phyloP scores from a whole-genome alignment of 2,329 filamentous ascomycete genomes.

The Paecilomyces dactylethromorphus region DNA sequence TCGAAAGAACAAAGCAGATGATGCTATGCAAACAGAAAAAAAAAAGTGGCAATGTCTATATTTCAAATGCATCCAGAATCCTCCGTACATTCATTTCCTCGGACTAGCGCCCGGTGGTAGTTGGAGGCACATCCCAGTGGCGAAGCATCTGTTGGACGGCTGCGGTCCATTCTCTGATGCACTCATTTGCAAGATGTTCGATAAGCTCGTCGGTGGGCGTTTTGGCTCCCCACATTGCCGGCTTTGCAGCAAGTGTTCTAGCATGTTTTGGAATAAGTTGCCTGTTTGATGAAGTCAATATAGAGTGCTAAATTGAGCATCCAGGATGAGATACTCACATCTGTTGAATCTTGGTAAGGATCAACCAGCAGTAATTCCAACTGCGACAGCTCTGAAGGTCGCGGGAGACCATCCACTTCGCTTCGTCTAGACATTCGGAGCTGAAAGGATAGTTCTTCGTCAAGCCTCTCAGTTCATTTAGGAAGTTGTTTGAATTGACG shows the following conservation, averaged over 20 bases:
- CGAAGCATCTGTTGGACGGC: constrained; percentile 61
- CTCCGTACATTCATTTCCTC: neutral
- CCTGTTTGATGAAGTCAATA: constrained; percentile 27
- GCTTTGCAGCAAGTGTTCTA: constrained; percentile 52
- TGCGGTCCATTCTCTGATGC: constrained; percentile 60
- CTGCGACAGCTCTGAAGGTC: constrained; percentile 63
- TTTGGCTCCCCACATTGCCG: constrained; percentile 63
- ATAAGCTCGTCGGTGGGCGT: constrained; percentile 52
- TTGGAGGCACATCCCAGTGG: constrained; percentile 60
- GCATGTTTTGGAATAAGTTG: constrained; percentile 58
- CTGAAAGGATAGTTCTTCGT: constrained; percentile 63
- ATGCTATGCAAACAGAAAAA: neutral
- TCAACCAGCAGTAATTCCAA: constrained; percentile 72
- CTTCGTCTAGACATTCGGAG: constrained; percentile 58
- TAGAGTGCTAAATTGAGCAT: neutral
- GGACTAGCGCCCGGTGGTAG: constrained; percentile 23
- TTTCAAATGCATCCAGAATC: neutral
- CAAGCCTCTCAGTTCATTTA: constrained; percentile 62
- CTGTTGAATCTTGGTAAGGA: constrained; percentile 58
- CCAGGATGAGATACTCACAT: constrained; percentile 44
- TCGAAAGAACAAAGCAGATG: neutral
- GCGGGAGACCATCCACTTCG: constrained; percentile 55
- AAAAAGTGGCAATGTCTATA: neutral
- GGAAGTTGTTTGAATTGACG: constrained; percentile 61
- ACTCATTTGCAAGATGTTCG: constrained; percentile 54